Percentiles rank a stretch among this genome's conserved stretches.
Evolutionary conservation across 257 asterid genomes (phyloP).

Genomic region (Parsonsia alboflavescens): DNA sequence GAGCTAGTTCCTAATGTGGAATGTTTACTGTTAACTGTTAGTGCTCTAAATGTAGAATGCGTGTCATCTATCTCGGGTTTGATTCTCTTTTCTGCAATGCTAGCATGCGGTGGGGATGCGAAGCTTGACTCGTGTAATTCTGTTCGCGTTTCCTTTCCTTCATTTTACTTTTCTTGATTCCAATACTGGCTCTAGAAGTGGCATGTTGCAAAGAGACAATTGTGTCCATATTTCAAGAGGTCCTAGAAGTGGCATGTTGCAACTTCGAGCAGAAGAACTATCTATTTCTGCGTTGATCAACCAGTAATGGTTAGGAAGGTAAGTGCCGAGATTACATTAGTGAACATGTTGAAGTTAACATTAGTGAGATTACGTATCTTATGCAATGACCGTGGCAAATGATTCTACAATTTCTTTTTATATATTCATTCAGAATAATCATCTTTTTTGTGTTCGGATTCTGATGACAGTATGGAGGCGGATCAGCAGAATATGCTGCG

Average conservation of each 20-base stretch:
- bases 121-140: background rate
- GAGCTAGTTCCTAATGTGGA: background rate
- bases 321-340: too few species aligned
- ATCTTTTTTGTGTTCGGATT: background rate
- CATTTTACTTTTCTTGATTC: background rate
- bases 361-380: too few species aligned
- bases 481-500: slow-evolving; percentile 53
- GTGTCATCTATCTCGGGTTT: background rate
- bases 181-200: too few species aligned
- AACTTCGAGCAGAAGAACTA: background rate
- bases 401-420: background rate
- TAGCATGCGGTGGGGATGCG: background rate
- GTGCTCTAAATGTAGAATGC: background rate
- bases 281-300: background rate
- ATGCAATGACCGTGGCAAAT: background rate
- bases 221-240: background rate
- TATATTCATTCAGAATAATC: too few species aligned
- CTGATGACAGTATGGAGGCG: slow-evolving; percentile 52
- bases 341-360: too few species aligned
- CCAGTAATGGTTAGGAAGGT: too few species aligned
- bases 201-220: background rate
- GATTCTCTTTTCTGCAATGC: background rate
- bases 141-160: background rate
- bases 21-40: background rate
- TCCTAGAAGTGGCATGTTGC: background rate